Conservation (phyloP, 73 alveolate species). For the Breviolum minutum region DNA sequence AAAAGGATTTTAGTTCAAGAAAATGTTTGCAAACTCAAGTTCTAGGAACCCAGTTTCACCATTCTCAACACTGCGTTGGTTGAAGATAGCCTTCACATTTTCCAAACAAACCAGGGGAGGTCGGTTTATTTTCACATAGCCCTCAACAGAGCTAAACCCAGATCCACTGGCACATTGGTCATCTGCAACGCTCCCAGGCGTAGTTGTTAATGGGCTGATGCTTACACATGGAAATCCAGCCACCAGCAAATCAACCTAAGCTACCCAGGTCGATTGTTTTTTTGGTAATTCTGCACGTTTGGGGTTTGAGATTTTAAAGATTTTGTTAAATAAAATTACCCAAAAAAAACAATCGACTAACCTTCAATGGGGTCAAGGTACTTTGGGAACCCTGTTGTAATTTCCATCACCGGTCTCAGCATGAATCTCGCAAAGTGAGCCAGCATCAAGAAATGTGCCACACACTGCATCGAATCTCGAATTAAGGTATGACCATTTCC, state of each 20-base stretch:
- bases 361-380: neutral
- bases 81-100: neutral
- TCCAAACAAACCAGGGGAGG: neutral
- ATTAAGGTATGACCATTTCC: neutral
- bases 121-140: neutral
- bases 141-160: neutral
- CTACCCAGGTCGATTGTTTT: neutral
- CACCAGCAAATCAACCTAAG: constrained; percentile 1
- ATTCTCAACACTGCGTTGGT: neutral
- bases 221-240: neutral
- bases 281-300: neutral
- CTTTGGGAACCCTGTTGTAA: neutral
- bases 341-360: neutral
- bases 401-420: neutral
- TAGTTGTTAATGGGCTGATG: neutral
- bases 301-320: neutral
- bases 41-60: constrained; percentile 1
- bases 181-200: constrained; percentile 1
- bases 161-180: neutral
- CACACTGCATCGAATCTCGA: neutral
- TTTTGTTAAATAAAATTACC: neutral
- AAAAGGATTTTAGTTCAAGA: neutral
- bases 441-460: neutral
- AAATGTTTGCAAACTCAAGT: neutral
- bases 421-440: neutral